phyloP scores from a whole-genome alignment of 2,329 filamentous ascomycete genomes.

The Cercospora sp. region DNA sequence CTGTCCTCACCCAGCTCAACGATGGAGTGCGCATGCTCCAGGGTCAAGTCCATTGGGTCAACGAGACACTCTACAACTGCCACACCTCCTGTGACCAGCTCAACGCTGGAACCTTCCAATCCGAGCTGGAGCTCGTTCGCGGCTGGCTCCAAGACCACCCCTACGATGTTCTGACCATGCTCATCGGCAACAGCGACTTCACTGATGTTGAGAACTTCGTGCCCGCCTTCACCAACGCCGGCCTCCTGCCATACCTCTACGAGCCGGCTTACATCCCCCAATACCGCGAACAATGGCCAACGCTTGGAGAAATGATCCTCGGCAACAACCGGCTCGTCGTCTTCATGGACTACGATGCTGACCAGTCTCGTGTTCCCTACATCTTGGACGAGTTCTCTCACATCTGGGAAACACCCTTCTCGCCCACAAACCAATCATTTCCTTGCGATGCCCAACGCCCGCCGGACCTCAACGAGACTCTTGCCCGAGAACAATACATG shows the following conservation, averaged over 20 bases:
- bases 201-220: slow-evolving; percentile 65
- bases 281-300: slow-evolving; percentile 77
- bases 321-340: slow-evolving; percentile 66
- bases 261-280: slow-evolving; percentile 70
- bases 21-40: slow-evolving; percentile 69
- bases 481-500: slow-evolving; percentile 58
- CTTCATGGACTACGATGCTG: slow-evolving; percentile 82
- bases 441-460: slow-evolving; percentile 79
- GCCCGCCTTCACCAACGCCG: slow-evolving; percentile 67
- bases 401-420: slow-evolving; percentile 89
- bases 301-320: slow-evolving; percentile 73
- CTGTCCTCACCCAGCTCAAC: slow-evolving; percentile 70
- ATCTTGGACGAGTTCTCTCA: slow-evolving; percentile 84
- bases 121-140: slow-evolving; percentile 68
- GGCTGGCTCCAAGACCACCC: slow-evolving; percentile 75
- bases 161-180: slow-evolving; percentile 82
- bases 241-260: slow-evolving; percentile 72
- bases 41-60: slow-evolving; percentile 58
- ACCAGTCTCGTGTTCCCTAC: slow-evolving; percentile 77
- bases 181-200: slow-evolving; percentile 82
- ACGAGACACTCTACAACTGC: slow-evolving; percentile 71
- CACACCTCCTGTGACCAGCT: slow-evolving; percentile 81
- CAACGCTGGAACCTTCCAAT: slow-evolving; percentile 73
- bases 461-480: slow-evolving; percentile 60
- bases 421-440: slow-evolving; percentile 66